Evolutionary conservation across 2,329 filamentous ascomycete species (phyloP).

Genomic region (Phaeosphaeriaceae sp.): DNA sequence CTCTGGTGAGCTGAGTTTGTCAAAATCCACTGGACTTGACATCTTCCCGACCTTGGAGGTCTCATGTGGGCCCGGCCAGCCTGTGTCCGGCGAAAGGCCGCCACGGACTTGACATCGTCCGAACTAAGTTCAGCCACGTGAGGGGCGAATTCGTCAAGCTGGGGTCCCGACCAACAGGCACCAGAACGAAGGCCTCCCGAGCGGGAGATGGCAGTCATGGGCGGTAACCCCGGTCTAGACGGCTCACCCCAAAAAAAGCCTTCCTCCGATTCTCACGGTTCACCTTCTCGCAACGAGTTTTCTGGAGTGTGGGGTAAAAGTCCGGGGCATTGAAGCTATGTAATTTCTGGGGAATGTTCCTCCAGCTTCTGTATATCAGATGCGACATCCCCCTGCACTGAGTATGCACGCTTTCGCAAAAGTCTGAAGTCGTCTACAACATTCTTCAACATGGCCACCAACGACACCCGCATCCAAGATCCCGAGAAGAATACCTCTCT

Average conservation of each 20-base stretch:
- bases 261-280: constrained; percentile 7
- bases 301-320: constrained; percentile 29
- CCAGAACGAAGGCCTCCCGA: not conserved
- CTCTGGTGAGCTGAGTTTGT: not conserved
- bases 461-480: constrained; percentile 7
- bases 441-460: constrained; percentile 14
- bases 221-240: not conserved
- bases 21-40: not conserved
- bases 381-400: not conserved
- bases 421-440: not conserved
- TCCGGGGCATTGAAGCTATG: constrained; percentile 17
- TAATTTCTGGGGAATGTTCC: constrained; percentile 27
- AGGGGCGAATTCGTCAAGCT: not conserved
- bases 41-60: not conserved
- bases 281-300: not conserved
- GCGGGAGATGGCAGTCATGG: not conserved
- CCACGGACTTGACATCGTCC: constrained; percentile 17
- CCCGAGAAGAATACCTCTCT: constrained; percentile 25
- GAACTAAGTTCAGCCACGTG: constrained; percentile 9
- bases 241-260: not conserved
- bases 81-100: not conserved
- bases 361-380: constrained; percentile 27
- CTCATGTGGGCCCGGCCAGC: not conserved
- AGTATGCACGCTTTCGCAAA: not conserved
- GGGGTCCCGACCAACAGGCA: not conserved